These are phyloP conservation scores for Lolium perenne DNA, from an alignment of 176 grass and related monocot species.

Conservation along the genomic window DNA sequence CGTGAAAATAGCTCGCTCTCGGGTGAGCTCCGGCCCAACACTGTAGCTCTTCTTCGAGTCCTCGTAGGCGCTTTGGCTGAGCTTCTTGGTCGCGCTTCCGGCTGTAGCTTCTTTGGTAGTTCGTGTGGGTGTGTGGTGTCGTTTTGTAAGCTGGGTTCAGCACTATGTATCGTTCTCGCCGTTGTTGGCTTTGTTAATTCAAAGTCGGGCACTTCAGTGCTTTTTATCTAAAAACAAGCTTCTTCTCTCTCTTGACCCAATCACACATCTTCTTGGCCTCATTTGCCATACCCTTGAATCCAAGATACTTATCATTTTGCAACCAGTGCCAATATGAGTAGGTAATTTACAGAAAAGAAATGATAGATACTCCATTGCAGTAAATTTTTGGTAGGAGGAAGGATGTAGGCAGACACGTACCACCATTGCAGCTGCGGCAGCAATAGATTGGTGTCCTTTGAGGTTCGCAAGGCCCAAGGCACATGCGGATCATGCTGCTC, in stretches of 20 bases:
- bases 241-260: not conserved
- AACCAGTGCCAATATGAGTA: not conserved
- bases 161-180: too few species aligned
- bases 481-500: not conserved
- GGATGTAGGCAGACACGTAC: not conserved
- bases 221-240: not conserved
- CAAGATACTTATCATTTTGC: not conserved
- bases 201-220: too few species aligned
- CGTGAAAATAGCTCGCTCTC: too few species aligned
- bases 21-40: too few species aligned
- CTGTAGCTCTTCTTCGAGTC: too few species aligned
- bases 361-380: not conserved
- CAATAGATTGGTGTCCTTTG: not conserved
- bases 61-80: too few species aligned
- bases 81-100: too few species aligned
- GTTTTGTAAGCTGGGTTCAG: too few species aligned
- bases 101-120: not conserved
- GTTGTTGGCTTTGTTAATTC: too few species aligned
- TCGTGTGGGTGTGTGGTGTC: too few species aligned
- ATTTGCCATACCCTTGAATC: not conserved
- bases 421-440: slow-evolving; percentile 23
- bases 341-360: not conserved
- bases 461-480: not conserved
- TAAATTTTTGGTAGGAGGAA: not conserved
- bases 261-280: not conserved